Evolutionary conservation across 2,329 filamentous ascomycete genomes (phyloP).

Genomic region (Epichloe gansuensis): DNA sequence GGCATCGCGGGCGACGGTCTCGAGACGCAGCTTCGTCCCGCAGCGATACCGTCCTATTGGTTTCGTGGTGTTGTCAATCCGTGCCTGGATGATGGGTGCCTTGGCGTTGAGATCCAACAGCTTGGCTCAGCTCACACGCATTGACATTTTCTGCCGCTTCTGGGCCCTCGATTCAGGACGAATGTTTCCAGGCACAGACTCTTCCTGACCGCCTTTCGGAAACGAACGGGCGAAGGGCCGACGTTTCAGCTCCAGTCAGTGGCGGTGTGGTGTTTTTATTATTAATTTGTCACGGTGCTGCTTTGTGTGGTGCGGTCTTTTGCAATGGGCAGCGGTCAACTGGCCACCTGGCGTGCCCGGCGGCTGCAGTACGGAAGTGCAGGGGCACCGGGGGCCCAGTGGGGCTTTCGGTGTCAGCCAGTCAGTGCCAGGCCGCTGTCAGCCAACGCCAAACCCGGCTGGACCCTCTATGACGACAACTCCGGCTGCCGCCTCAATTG

Average conservation of each 20-base stretch:
- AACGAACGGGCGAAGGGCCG: background rate
- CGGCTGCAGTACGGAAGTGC: background rate
- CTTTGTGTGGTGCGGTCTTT: background rate
- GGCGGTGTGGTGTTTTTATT: too few relatives aligned
- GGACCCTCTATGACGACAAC: constrained; percentile 10
- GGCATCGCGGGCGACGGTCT: constrained; percentile 17
- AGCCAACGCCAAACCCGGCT: background rate
- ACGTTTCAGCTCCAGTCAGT: too few relatives aligned
- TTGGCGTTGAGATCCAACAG: background rate
- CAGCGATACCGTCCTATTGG: background rate
- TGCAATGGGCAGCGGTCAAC: background rate
- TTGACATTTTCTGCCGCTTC: constrained; percentile 1
- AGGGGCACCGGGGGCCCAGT: background rate
- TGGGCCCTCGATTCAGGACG: background rate
- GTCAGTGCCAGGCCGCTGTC: background rate
- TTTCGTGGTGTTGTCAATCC: background rate
- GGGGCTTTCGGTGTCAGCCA: background rate
- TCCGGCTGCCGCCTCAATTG: background rate
- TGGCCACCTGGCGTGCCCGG: background rate
- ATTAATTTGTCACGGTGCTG: background rate
- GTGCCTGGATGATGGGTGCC: background rate
- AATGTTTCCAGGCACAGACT: background rate
- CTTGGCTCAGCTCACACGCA: background rate
- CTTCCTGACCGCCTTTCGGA: constrained; percentile 8
- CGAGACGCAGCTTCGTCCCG: background rate